These are phyloP conservation scores for Hyaloscypha bicolor DNA, from an alignment of 495 filamentous ascomycete species.

Conservation along the genomic window DNA sequence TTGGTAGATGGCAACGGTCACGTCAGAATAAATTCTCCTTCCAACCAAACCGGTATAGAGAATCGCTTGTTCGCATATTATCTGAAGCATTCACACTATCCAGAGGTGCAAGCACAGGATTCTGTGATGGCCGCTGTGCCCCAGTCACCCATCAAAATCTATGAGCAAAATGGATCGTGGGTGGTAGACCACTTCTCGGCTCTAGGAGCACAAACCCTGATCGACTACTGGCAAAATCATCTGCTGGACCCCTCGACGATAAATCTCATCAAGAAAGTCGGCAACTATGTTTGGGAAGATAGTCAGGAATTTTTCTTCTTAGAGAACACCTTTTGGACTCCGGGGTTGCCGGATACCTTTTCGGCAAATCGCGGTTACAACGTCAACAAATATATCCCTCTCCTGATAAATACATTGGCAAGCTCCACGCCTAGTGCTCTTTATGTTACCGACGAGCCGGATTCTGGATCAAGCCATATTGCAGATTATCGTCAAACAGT, in stretches of 20 bases:
- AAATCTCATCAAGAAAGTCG: constrained; percentile 40
- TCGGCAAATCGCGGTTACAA: constrained; percentile 32
- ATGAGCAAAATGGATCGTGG: constrained; percentile 47
- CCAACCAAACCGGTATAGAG: not conserved
- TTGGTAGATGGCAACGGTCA: not conserved
- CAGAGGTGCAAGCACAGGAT: constrained; percentile 23
- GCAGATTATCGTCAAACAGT: constrained; percentile 27
- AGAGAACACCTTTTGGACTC: constrained; percentile 47
- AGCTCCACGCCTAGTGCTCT: not conserved
- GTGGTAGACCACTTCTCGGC: constrained; percentile 52
- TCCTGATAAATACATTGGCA: constrained; percentile 35
- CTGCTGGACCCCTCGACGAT: constrained; percentile 40
- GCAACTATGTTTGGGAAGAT: constrained; percentile 55
- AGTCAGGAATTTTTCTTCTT: constrained; percentile 43
- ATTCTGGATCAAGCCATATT: not conserved
- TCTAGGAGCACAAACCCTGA: constrained; percentile 43
- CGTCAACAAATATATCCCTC: constrained; percentile 40
- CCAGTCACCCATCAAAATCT: not conserved
- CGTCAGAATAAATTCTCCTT: not conserved
- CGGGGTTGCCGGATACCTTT: constrained; percentile 34
- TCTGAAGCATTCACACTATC: constrained; percentile 26
- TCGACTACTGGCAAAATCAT: constrained; percentile 49
- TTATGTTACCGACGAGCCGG: not conserved
- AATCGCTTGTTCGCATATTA: constrained; percentile 7
- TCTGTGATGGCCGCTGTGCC: constrained; percentile 28